Base-by-base conservation (phyloP, 306 rosid species). In the Cicer cuneatum region DNA sequence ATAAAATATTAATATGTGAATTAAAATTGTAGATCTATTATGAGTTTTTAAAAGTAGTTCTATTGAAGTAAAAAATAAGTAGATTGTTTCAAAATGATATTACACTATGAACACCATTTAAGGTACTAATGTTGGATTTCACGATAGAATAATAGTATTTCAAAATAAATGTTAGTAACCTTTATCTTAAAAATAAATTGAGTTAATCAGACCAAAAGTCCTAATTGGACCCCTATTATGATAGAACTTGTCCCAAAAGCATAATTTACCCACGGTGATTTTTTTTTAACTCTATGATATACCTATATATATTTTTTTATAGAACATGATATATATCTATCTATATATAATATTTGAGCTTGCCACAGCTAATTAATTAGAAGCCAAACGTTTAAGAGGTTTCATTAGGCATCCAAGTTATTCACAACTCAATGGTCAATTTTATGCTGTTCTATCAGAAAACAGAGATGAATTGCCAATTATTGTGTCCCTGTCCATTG, bases 281-380 rank as follows among this genome's bases (percentile, higher is more conserved):
- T 9, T 7, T 64, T 39, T 65, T 73, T 65, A 10, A 35, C 12
- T 67, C 48, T 21, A 46, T 2, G 29, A 24, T 8, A 48, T 7
- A 56, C 7, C 29, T 14, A 10, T 45, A 37, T 37, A 59, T 57
- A 37, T 5, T 51, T 65, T 15, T 51, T 2, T 24, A 24, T 24
- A 24, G 29, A 24, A 24, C 29, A 24, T 24, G 29, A 2, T 24
- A 24, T 8, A 48, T 7, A 56, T 10, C 29, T 14, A 10, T 45
- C 29, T 14, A 10, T 45, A 37, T 37, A 59, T 24, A 37, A 5
- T 5, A 62, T 65, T 21, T 51, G 47, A 52, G 61, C 38, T 3
- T 71, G 74, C 42, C 38, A 74, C 69, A 75, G 82, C 78, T 74
- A 84, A 54, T 69, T 77, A 84, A 54, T 69, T 45, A 54, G 66